Base-by-base conservation (phyloP, 257 asterid genomes). In the Eucommia ulmoides region DNA sequence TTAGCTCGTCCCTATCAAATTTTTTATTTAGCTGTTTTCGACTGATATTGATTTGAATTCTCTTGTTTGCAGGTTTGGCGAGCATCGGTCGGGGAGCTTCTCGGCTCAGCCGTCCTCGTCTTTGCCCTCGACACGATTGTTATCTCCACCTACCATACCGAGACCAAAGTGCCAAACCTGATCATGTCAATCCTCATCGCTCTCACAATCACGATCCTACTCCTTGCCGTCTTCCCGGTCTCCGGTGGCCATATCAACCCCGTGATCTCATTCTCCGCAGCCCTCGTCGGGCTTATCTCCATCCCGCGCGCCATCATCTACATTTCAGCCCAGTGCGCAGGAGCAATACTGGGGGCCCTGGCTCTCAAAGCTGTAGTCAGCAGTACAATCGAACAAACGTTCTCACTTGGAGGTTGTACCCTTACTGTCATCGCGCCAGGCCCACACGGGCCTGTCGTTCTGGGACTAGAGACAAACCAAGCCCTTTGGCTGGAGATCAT, bases 181-280 rank as follows among this genome's bases (percentile, higher is more conserved):
- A 56, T 82, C 0, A 41, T 77, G 20, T 72, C 95, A 1, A 29
- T 77, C 33, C 69, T 85, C 0, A 69, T 75, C 1, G 83, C 84
- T 5, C 49, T 85, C 23, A 64, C 64, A 50, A 57, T 79, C 50
- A 53, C 74, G 2, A 73, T 84, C 61, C 77, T 84, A 55, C 79
- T 79, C 33, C 66, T 84, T 0, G 93, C 93, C 0, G 82, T 82
- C 22, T 76, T 67, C 51, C 95, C 95, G 0, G 58, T 84, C 24
- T 84, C 95, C 44, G 95, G 95, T 0, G 95, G 91, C 59, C 91
- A 79, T 67, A 72, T 84, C 50, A 82, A 82, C 69, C 95, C 95
- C 3, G 71, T 79, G 23, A 62, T 84, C 76, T 74, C 91, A 59
- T 73, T 82, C 74, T 84, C 95, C 10, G 85, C 93, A 2, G 82